Base-by-base conservation (phyloP, 495 filamentous ascomycete genomes). In the Penicillium simplicissimum region DNA sequence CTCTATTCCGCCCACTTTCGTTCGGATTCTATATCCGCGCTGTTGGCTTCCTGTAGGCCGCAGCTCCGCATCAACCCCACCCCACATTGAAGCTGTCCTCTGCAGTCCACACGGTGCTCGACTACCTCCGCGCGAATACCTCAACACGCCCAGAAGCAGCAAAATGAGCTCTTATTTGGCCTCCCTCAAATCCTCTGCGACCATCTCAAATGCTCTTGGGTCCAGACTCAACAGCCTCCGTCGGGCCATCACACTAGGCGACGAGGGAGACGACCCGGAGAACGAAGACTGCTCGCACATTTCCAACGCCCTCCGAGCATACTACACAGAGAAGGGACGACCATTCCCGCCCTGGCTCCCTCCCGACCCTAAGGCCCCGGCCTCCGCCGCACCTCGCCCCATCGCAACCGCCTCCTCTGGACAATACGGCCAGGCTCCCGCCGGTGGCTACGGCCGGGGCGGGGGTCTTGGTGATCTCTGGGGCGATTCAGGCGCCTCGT, bases 211-310 rank as follows among this genome's bases (percentile, higher is more conserved):
- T 60, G 66, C 52, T n/a, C 88, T 92, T 11, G 90, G 91, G 57
- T 88, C 88, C 36, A 86, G 88, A 63, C 91, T 96, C 74, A 89
- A 84, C 72, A 88, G 88, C 65, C 84, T 97, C 63, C 90, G 91
- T 60, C 86, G 88, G 37, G 88, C 86, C 34, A 88, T 95, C 72
- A 88, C 93, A 57, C 82, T 87, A 68, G 93, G 96, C 72, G 83
- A 87, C 58, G 93, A 96, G 77, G 90, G 90, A 31, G 79, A 82
- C 67, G 79, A 83, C 67, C 80, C 82, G 62, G 93, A 97, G 69
- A 95, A 92, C 59, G 92, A 96, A 77, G 93, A 97, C 77, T 90
- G 95, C 79, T 93, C 92, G 1, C 92, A 97, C 77, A 88, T 98
- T 70, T 94, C 91, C 76, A 90, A 93, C 70, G 93, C 96, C 14